These are phyloP conservation scores for Hypoxylon sp. DNA, from an alignment of 2,329 filamentous ascomycete genomes.

Conservation along the genomic window DNA sequence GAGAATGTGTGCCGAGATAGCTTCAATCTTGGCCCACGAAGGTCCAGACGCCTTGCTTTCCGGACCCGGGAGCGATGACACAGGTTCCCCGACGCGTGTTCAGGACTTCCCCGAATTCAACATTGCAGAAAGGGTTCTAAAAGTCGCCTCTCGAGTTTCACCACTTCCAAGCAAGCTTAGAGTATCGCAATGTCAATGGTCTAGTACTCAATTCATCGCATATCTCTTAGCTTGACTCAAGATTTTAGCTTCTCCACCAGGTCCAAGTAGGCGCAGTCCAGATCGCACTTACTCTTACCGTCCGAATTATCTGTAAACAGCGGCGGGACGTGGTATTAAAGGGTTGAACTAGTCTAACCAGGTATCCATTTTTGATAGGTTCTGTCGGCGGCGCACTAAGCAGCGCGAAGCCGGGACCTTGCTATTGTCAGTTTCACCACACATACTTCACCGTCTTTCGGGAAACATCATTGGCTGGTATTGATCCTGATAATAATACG, in stretches of 20 bases:
- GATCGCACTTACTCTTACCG: background rate
- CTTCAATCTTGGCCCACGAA: too few species aligned
- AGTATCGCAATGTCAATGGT: background rate
- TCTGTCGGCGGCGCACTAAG: background rate
- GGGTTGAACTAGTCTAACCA: background rate
- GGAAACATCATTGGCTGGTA: background rate
- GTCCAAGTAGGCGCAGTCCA: background rate
- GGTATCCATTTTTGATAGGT: background rate
- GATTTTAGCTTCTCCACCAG: background rate
- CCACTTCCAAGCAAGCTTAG: background rate
- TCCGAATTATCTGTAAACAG: background rate
- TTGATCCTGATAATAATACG: background rate
- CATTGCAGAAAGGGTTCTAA: background rate
- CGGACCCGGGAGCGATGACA: too few species aligned
- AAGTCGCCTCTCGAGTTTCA: background rate
- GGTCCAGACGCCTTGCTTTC: too few species aligned
- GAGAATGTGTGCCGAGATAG: too few species aligned
- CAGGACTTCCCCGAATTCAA: background rate
- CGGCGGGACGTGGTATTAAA: background rate
- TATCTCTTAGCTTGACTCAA: background rate
- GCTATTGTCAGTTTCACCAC: background rate
- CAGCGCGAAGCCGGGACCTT: background rate
- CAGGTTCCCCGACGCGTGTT: background rate
- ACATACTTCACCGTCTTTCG: background rate
- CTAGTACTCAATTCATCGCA: background rate